phyloP scores from a whole-genome alignment of 2,329 filamentous ascomycete species.

The Incumbomyces delicatus region DNA sequence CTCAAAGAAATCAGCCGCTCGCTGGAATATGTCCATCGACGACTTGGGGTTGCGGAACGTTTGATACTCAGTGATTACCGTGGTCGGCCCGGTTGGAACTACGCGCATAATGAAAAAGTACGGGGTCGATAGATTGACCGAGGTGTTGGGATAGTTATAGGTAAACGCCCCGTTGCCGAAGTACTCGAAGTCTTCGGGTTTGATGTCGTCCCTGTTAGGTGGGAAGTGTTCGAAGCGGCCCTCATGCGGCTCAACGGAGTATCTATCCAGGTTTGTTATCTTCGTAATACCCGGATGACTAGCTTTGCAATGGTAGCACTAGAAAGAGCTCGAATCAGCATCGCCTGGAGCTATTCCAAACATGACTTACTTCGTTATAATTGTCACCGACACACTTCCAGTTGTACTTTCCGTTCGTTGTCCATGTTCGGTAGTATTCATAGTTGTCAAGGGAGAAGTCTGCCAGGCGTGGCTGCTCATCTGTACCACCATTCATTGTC shows the following conservation, averaged over 20 bases:
- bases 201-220: background rate
- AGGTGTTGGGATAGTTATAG: constrained; percentile 12
- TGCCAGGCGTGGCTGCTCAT: constrained; percentile 27
- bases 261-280: constrained; percentile 9
- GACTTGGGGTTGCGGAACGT: constrained; percentile 53
- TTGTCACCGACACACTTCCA: constrained; percentile 54
- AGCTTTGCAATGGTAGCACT: constrained; percentile 47
- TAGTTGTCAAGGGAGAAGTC: constrained; percentile 45
- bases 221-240: constrained; percentile 9
- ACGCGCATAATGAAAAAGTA: constrained; percentile 11
- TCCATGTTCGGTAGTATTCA: constrained; percentile 47
- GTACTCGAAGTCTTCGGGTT: too few relatives aligned
- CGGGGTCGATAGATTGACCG: constrained; percentile 10
- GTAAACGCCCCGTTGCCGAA: constrained; percentile 11
- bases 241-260: constrained; percentile 7
- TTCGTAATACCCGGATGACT: constrained; percentile 23
- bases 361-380: constrained; percentile 48
- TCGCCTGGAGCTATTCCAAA: constrained; percentile 25
- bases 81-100: constrained; percentile 29
- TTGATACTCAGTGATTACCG: constrained; percentile 50
- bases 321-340: constrained; percentile 48
- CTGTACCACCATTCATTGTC: constrained; percentile 17
- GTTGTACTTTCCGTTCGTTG: constrained; percentile 48
- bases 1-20: constrained; percentile 50
- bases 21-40: constrained; percentile 46